These are phyloP conservation scores for Penicillium riverlandense DNA, from an alignment of 495 filamentous ascomycete species.

Conservation along the genomic window DNA sequence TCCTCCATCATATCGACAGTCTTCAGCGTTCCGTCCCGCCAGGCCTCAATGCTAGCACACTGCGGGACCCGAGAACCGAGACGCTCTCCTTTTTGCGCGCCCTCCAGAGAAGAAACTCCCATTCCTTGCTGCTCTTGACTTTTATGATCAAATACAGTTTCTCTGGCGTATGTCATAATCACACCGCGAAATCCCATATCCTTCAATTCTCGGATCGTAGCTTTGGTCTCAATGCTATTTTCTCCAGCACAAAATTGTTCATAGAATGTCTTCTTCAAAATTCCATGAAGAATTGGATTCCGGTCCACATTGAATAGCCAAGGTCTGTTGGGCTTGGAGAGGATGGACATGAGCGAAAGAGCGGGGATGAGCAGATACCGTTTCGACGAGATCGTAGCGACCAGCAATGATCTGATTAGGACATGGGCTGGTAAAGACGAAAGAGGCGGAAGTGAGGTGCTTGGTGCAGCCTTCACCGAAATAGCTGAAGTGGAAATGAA, in stretches of 20 bases:
- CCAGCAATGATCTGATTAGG: constrained; percentile 67
- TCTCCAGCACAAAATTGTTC: constrained; percentile 43
- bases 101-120: constrained; percentile 13
- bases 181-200: constrained; percentile 36
- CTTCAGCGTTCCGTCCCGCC: constrained; percentile 62
- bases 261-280: constrained; percentile 41
- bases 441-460: constrained; percentile 38
- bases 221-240: constrained; percentile 22
- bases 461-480: not conserved
- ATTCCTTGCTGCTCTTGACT: constrained; percentile 22
- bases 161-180: constrained; percentile 41
- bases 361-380: constrained; percentile 57
- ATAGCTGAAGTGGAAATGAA: constrained; percentile 1
- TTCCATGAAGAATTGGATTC: constrained; percentile 30
- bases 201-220: constrained; percentile 28
- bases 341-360: constrained; percentile 52
- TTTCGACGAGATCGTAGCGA: constrained; percentile 69
- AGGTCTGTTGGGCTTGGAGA: constrained; percentile 29
- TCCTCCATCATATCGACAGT: constrained; percentile 59
- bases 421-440: constrained; percentile 59
- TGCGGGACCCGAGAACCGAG: constrained; percentile 2
- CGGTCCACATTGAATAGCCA: constrained; percentile 33
- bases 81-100: constrained; percentile 4
- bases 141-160: constrained; percentile 33
- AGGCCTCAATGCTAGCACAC: constrained; percentile 55